A percentile compares a stretch with the other conserved stretches of the same genome.
Evolutionary conservation across 2,329 filamentous ascomycete genomes (phyloP).

Genomic region (Microdochium paspali): DNA sequence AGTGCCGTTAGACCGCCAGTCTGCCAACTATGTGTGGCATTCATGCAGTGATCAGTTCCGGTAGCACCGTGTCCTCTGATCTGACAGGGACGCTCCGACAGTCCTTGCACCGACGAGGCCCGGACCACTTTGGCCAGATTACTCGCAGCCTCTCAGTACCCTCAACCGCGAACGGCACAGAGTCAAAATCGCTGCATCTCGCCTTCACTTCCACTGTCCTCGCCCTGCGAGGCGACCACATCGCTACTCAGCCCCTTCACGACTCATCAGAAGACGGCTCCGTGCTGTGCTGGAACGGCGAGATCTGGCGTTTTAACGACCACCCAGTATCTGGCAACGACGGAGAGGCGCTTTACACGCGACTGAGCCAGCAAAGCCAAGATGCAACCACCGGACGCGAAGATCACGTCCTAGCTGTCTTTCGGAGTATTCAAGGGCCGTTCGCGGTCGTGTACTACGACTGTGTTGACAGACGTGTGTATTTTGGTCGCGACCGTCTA

Average conservation of each 20-base stretch:
- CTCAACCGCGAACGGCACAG: conserved; percentile 10
- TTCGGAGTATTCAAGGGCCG: conserved; percentile 64
- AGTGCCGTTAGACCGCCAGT: not conserved
- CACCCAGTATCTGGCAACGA: conserved; percentile 65
- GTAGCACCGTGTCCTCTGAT: conserved; percentile 12
- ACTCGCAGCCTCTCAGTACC: conserved; percentile 12
- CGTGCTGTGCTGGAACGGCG: conserved; percentile 92
- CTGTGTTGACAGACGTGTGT: conserved; percentile 49
- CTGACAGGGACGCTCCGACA: conserved; percentile 27
- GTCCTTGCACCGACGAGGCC: conserved; percentile 46
- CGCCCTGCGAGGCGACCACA: conserved; percentile 68
- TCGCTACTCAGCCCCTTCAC: conserved; percentile 68
- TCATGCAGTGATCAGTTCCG: conserved; percentile 36
- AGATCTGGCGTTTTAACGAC: conserved; percentile 71
- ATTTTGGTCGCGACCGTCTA: conserved; percentile 79
- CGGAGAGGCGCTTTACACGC: conserved; percentile 56
- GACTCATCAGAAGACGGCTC: conserved; percentile 36
- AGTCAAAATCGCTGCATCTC: conserved; percentile 30
- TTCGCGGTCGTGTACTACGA: conserved; percentile 88
- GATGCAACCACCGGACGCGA: conserved; percentile 10
- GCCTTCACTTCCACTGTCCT: conserved; percentile 77
- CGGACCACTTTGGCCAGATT: conserved; percentile 44
- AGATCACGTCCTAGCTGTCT: conserved; percentile 34
- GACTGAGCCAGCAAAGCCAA: conserved; percentile 17
- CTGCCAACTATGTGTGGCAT: conserved; percentile 49